phyloP scores from a whole-genome alignment of 2,329 filamentous ascomycete genomes.

The Verticillium nubilum region DNA sequence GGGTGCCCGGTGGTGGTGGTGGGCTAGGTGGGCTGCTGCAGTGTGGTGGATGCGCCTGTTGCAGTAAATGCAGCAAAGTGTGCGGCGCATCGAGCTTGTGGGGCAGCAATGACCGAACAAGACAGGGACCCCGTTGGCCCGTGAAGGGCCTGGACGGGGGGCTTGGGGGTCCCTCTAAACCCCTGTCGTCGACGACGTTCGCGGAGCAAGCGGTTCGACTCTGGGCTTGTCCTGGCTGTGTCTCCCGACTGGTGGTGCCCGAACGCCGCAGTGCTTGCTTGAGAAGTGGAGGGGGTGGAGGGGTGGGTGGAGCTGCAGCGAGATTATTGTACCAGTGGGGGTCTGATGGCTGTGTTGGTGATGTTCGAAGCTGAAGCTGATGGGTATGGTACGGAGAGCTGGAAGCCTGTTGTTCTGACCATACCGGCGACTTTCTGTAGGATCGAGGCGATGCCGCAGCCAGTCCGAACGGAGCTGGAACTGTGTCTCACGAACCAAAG shows the following conservation, averaged over 20 bases:
- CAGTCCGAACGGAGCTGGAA: no score
- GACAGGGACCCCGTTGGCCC: neutral
- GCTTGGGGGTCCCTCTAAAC: neutral
- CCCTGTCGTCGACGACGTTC: neutral
- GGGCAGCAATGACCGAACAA: neutral
- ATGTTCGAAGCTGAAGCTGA: neutral
- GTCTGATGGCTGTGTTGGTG: neutral
- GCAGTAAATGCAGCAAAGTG: neutral
- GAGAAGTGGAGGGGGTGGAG: neutral
- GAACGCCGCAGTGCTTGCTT: neutral
- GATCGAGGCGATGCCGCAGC: no score
- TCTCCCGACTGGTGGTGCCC: neutral
- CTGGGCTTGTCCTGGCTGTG: neutral
- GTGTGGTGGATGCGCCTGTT: neutral
- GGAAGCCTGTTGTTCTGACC: no score
- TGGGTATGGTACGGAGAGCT: neutral
- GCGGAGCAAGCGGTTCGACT: neutral
- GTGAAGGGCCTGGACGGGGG: neutral
- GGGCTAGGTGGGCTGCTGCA: neutral
- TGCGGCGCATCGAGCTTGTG: neutral
- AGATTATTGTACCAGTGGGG: neutral
- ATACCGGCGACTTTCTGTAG: no score
- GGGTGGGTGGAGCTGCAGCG: neutral
- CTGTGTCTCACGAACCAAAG: no score
- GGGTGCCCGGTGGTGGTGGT: neutral